Conservation (phyloP, 495 filamentous ascomycete species). For the Staphylotrichum tortipilum region DNA sequence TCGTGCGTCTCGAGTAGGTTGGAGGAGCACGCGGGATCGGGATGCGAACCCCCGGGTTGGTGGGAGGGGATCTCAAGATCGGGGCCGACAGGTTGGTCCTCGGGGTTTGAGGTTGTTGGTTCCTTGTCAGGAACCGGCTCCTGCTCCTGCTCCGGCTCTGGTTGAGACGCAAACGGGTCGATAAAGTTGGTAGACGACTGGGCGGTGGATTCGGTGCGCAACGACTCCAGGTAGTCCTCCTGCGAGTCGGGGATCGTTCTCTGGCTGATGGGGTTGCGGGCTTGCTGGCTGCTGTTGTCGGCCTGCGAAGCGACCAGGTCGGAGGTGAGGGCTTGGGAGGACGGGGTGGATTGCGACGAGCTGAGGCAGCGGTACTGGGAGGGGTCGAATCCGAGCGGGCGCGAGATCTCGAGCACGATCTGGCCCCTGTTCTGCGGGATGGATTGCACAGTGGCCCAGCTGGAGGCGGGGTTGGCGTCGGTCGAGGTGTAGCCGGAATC, state of each 20-base stretch:
- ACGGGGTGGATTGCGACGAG: constrained; percentile 6
- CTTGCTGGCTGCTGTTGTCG: background rate
- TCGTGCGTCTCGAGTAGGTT: background rate
- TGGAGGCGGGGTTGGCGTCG: background rate
- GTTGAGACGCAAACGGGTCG: too few relatives aligned
- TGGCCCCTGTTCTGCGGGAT: background rate
- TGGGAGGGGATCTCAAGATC: constrained; percentile 16
- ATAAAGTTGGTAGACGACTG: background rate
- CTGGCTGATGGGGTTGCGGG: constrained; percentile 5
- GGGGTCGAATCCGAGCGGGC: constrained; percentile 10
- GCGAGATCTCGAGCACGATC: constrained; percentile 13
- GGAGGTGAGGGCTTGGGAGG: background rate
- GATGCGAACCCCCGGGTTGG: constrained; percentile 8
- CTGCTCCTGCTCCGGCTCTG: background rate
- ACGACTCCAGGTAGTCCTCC: constrained; percentile 8
- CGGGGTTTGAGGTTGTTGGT: background rate
- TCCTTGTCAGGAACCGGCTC: too few relatives aligned
- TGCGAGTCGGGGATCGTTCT: constrained; percentile 28
- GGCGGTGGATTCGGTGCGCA: constrained; percentile 7
- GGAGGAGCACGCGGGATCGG: background rate
- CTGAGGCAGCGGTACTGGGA: constrained; percentile 8
- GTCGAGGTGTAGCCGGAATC: constrained; percentile 9
- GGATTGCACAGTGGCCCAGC: background rate
- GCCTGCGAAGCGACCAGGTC: background rate
- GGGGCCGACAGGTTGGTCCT: background rate